Conservation (phyloP, 345 rosid genomes). For the Mangifera indica region DNA sequence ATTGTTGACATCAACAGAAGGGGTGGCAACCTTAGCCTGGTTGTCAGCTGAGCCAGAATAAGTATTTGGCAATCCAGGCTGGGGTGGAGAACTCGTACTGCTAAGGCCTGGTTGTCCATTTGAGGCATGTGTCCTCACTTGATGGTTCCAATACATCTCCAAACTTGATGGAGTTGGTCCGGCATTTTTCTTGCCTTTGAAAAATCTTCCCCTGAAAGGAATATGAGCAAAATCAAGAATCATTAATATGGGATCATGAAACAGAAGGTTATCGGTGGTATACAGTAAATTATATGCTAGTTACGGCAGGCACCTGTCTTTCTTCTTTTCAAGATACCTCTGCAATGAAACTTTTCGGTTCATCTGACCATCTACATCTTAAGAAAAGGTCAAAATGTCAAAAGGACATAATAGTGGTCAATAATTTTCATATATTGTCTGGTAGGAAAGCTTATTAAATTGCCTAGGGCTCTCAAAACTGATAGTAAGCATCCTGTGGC, state of each 20-base stretch:
- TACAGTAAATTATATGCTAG: conserved; percentile 11
- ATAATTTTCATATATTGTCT: not conserved
- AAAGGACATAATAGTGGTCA: not conserved
- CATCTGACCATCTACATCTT: conserved; percentile 68
- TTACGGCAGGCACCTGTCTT: conserved; percentile 58
- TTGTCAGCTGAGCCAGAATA: conserved; percentile 39
- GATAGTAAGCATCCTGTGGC: not conserved
- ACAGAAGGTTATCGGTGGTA: not conserved
- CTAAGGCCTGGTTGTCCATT: conserved; percentile 49
- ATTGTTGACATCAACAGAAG: conserved; percentile 58
- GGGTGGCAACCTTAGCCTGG: conserved; percentile 36
- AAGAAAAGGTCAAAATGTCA: conserved; percentile 29
- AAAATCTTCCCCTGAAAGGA: conserved; percentile 49
- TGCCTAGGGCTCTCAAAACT: not conserved
- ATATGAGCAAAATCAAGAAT: conserved; percentile 5
- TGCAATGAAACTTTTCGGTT: conserved; percentile 66
- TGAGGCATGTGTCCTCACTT: conserved; percentile 37
- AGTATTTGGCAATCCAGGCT: conserved; percentile 34
- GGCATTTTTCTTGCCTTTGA: conserved; percentile 50
- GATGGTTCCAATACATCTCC: conserved; percentile 59
- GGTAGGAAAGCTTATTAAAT: not conserved
- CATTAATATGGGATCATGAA: not conserved
- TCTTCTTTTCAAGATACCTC: conserved; percentile 72
- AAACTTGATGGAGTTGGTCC: conserved; percentile 49
- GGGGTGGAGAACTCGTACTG: conserved; percentile 38